Evolutionary conservation across 805 yeast genomes (phyloP), one percentile per base, ranked within the genome.

Genomic region (Myxozyma melibiosi): DNA sequence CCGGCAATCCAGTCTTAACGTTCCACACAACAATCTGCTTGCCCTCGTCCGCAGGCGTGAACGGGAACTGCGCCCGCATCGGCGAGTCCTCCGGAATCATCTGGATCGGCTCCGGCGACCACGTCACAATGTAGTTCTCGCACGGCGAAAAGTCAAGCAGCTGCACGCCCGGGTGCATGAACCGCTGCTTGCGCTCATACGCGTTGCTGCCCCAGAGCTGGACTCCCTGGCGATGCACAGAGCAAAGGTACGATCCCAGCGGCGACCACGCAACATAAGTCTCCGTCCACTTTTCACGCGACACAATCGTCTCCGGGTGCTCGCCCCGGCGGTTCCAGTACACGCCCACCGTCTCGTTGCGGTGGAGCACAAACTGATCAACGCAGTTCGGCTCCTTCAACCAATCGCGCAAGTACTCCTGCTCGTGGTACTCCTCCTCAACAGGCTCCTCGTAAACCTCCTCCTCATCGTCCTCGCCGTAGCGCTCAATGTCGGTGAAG

Each of bases 21-120:
- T 91, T 92, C 99, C 99, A 94, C 59, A 94, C 83, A 52, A 92
- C 92, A 65, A 94, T 80, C 74, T 90, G 86, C 76, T 94, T 96
- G 62, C 98, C 99, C 68, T 85, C 92, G 70, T 87, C 88, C 70
- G 85, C 89, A 51, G 87, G 85, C 51, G 86, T 85, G 72, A 91
- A 94, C 64, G 96, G 96, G 77, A 84, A 87, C 55, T 77, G 76
- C 45, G 82, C 81, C 67, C 84, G 80, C 58, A 83, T 85, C 44
- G 86, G 85, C 61, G 79, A 80, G 56, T 81, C 81, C 34, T 78
- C 82, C 33, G 89, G 83, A 49, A 91, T 92, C 34, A 84, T 74
- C 31, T 78, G 71, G 67, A 94, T 86, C 57, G 97, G 94, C 47
- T 85, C 83, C 42, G 92, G 88, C 3, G 98, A 90, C 69, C 90